Base-by-base conservation (phyloP, 2,329 filamentous ascomycete species). In the Remersonia thermophila region DNA sequence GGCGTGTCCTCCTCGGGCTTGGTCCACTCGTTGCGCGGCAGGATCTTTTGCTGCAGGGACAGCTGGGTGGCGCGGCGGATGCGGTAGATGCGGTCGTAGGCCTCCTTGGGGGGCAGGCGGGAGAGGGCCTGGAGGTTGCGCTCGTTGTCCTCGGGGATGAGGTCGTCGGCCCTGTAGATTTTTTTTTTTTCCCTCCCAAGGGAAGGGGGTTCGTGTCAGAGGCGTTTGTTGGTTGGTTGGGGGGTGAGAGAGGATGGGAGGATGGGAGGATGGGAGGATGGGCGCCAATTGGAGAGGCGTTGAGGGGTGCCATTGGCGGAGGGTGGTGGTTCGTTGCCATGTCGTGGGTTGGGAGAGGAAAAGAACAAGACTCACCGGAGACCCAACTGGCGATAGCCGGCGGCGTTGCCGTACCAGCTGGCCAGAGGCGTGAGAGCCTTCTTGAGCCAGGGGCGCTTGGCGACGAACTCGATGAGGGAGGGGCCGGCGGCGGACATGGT, bases 61-160 rank as follows among this genome's bases (percentile, higher is more conserved):
- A 65, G 67, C 67, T 98, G 91, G 66, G 93, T 79, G 54, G 91
- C 89, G 65, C 91, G 80, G 67, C 91, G 84, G 63, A 98, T 77
- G 57, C 91, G 87, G 80, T 86, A 98, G 60, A 96, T 77, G 61
- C 91, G 89, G 69, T 98, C 91, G 68, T 96, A 96, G 54, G 80
- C 73, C 60, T 91, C 84, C 71, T 93, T 84, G 54, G 84, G 73
- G 40, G 83, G 76, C 45, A 98, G 82, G 60, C 91, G 85, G 73
- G 83, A 83, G 56, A 98, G 74, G 46, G 91, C 91, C 52, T 80
- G 73, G 63, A 91, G 80, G 54, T 94, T 85, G 40, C 71, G 66
- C 54, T 91, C 83, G 69, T 73, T 81, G 69, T 98, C 91, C 66
- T 98, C 91, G 59, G 83, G 77, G 59, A 95, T 83, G 59, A 98